A percentile compares a stretch with the other conserved stretches of the same genome.
phyloP scores from a whole-genome alignment of 495 filamentous ascomycete species.

The Xylaria bambusicola region DNA sequence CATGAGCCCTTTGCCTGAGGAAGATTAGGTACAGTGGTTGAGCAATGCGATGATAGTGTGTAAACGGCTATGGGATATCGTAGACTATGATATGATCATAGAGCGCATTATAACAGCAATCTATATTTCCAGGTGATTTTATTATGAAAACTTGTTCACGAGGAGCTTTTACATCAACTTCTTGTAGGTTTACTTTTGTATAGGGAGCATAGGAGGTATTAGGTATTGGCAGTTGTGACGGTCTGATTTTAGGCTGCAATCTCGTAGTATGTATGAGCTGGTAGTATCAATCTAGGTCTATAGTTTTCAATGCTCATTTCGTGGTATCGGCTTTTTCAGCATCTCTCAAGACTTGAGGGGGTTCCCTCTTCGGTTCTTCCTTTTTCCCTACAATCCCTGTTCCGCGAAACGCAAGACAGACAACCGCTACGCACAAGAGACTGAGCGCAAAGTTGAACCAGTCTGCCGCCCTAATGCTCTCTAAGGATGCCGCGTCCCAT shows the following conservation, averaged over 20 bases:
- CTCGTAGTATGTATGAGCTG: too few species aligned
- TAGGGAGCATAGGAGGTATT: too few species aligned
- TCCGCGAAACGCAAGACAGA: constrained; percentile 44
- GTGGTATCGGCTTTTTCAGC: neutral
- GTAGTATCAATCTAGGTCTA: too few species aligned
- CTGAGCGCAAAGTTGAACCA: constrained; percentile 56
- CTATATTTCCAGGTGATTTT: too few species aligned
- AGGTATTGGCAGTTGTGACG: too few species aligned
- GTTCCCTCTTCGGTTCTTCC: constrained; percentile 4
- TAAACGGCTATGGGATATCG: neutral
- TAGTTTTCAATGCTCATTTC: too few species aligned
- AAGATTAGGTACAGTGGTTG: constrained; percentile 9
- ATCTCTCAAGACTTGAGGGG: neutral
- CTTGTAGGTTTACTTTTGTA: too few species aligned
- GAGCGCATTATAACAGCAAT: too few species aligned
- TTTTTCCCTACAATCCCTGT: constrained; percentile 48
- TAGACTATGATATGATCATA: too few species aligned
- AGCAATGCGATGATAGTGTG: neutral
- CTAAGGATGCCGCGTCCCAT: constrained; percentile 47
- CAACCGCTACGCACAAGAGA: constrained; percentile 37
- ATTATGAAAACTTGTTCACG: too few species aligned
- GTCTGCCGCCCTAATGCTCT: constrained; percentile 53
- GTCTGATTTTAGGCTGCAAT: too few species aligned
- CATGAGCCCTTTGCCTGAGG: constrained; percentile 23
- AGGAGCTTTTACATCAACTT: too few species aligned